These are phyloP conservation scores for Juncus inflexus DNA, from an alignment of 176 grass and related monocot genomes.

Conservation along the genomic window DNA sequence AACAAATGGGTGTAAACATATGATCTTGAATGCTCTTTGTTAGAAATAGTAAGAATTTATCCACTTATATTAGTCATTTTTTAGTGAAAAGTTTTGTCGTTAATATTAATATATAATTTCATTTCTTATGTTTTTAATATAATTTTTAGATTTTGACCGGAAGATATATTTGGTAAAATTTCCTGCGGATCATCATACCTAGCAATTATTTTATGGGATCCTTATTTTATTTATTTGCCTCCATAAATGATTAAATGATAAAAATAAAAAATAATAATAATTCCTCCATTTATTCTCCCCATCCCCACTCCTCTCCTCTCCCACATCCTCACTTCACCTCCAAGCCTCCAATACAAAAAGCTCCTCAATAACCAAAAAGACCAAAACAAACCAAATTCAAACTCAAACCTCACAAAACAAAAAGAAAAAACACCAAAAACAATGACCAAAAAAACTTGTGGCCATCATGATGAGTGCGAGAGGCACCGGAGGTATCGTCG, in stretches of 20 bases:
- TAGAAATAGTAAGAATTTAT: no score
- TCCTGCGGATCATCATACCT: conserved; percentile 10
- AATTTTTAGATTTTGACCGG: no score
- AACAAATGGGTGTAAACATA: no score
- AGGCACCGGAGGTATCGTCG: background rate
- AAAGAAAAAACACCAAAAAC: background rate
- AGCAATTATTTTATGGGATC: background rate
- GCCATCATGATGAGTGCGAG: conserved; percentile 49
- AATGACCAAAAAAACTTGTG: conserved; percentile 57
- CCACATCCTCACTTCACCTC: conserved; percentile 4
- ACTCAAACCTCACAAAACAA: conserved; percentile 22
- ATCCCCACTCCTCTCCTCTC: conserved; percentile 2
- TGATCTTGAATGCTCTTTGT: no score
- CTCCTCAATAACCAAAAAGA: background rate
- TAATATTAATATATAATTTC: no score
- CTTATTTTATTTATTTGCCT: conserved; percentile 11
- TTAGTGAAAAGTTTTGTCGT: no score
- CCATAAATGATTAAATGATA: background rate
- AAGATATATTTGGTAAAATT: background rate
- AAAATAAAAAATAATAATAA: background rate
- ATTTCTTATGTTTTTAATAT: no score
- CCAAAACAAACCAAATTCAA: background rate
- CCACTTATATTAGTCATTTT: no score
- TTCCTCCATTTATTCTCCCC: background rate
- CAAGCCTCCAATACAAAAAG: background rate